A percentile compares a stretch with the other conserved stretches of the same genome.
Evolutionary conservation across 495 filamentous ascomycete genomes (phyloP).

Genomic region (Corynascus novoguineensis): DNA sequence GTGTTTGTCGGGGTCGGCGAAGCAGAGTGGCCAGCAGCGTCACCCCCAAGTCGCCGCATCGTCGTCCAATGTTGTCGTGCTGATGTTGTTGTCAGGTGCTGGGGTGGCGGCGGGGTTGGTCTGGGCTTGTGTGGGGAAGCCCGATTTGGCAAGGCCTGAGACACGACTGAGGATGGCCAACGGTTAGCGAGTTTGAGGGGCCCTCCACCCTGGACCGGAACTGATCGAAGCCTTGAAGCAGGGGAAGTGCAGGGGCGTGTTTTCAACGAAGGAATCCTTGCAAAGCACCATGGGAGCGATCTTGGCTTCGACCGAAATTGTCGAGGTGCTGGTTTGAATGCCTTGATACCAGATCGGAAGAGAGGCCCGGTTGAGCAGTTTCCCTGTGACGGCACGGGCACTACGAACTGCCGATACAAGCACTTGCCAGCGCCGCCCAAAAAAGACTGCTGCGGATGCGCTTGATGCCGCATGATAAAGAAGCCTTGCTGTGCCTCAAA

Average conservation of each 20-base stretch:
- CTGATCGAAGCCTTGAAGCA: constrained; percentile 27
- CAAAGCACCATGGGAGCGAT: neutral
- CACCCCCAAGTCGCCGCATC: constrained; percentile 8
- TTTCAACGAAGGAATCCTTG: constrained; percentile 7
- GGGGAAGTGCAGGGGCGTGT: constrained; percentile 22
- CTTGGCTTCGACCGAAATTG: neutral
- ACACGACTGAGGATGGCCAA: constrained; percentile 37
- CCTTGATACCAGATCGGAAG: neutral
- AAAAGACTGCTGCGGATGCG: neutral
- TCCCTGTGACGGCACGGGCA: neutral
- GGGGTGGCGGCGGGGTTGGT: constrained; percentile 10
- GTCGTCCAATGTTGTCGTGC: neutral
- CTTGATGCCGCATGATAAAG: neutral
- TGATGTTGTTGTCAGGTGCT: constrained; percentile 9
- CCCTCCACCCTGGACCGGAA: constrained; percentile 30
- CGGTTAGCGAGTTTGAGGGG: constrained; percentile 38
- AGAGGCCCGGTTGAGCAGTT: neutral
- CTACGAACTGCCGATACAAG: neutral
- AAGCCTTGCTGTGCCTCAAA: neutral
- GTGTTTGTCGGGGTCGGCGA: neutral
- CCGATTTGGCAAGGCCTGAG: constrained; percentile 33
- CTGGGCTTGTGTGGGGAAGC: constrained; percentile 17
- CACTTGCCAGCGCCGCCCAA: neutral
- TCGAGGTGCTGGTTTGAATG: neutral
- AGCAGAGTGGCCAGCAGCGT: neutral